These are phyloP conservation scores for Krasilnikovozyma curviuscula DNA, from an alignment of 768 basidiomycete species.

Conservation along the genomic window DNA sequence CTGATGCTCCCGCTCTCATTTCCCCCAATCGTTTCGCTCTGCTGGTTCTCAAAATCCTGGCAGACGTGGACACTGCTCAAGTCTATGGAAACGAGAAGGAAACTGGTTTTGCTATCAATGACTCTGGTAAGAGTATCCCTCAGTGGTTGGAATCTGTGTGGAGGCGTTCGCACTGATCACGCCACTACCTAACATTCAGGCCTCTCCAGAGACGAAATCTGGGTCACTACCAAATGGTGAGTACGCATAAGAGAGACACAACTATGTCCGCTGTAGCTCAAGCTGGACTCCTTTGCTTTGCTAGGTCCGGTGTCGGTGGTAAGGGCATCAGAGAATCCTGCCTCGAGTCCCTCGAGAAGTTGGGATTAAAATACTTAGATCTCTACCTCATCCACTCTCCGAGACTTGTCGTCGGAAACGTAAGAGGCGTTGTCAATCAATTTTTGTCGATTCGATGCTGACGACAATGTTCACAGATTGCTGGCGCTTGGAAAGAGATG, in stretches of 20 bases:
- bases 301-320: slow-evolving; percentile 6
- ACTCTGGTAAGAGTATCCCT: no score
- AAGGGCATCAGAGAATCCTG: background rate
- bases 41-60: no score
- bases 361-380: slow-evolving; percentile 43
- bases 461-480: background rate
- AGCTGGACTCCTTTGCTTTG: background rate
- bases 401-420: slow-evolving; percentile 12
- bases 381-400: slow-evolving; percentile 52
- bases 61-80: slow-evolving; percentile 46
- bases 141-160: no score
- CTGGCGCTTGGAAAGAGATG: slow-evolving; percentile 36
- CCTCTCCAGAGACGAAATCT: slow-evolving; percentile 26
- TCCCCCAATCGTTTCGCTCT: no score
- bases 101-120: slow-evolving; percentile 28
- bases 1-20: no score
- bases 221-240: slow-evolving; percentile 17
- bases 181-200: no score
- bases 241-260: no score
- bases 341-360: slow-evolving; percentile 27
- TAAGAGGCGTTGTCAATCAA: slow-evolving; percentile 11
- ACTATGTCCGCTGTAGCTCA: no score
- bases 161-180: no score
- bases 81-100: slow-evolving; percentile 30
- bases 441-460: no score